Conservation (phyloP, 805 yeast species). For the Naumovozyma castellii region DNA sequence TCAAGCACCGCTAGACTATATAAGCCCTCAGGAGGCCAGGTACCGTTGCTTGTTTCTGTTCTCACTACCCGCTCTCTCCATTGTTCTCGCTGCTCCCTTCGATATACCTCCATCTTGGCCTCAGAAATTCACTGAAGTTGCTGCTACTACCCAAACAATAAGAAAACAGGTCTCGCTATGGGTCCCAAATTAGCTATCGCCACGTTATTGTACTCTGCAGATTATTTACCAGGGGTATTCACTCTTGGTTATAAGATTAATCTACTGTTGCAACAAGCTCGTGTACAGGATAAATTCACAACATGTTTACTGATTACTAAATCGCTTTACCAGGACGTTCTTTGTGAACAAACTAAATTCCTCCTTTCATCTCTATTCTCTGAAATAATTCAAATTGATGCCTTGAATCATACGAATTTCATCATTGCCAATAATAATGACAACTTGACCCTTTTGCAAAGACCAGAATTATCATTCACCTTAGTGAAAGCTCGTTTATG, state of each 20-base stretch:
- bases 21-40: too few species aligned
- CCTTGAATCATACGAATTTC: slow-evolving; percentile 14
- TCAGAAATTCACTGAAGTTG: too few species aligned
- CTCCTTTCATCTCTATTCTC: slow-evolving; percentile 18
- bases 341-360: slow-evolving; percentile 12
- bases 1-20: too few species aligned
- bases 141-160: too few species aligned
- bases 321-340: slow-evolving; percentile 10
- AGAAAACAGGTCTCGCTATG: too few species aligned
- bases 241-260: slow-evolving; percentile 37
- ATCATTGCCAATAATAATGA: slow-evolving; percentile 13
- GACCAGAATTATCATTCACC: slow-evolving; percentile 47
- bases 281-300: slow-evolving; percentile 2
- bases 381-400: slow-evolving; percentile 22
- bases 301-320: slow-evolving; percentile 17
- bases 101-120: too few species aligned
- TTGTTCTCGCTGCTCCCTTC: too few species aligned
- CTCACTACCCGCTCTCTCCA: too few species aligned
- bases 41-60: too few species aligned
- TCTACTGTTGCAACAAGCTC: slow-evolving; percentile 9
- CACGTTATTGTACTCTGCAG: slow-evolving; percentile 39
- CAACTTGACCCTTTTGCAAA: slow-evolving; percentile 30
- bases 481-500: slow-evolving; percentile 44
- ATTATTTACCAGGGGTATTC: slow-evolving; percentile 50
- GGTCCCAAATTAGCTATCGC: slow-evolving; percentile 12